These are phyloP conservation scores for Lentinus tigrinus DNA, from an alignment of 768 basidiomycete species.

Conservation along the genomic window DNA sequence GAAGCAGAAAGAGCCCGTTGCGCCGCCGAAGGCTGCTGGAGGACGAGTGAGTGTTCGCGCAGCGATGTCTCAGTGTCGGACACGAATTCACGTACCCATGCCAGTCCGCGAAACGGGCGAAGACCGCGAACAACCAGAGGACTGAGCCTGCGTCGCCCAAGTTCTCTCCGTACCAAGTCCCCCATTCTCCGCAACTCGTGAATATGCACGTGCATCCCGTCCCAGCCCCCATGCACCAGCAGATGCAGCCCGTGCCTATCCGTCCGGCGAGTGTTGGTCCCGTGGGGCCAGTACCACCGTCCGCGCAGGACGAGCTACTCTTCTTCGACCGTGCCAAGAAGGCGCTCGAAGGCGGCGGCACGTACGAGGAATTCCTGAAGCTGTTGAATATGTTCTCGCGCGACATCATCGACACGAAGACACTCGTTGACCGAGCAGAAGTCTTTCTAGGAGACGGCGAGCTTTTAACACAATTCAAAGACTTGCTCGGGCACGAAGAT, in stretches of 20 bases:
- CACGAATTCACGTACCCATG: constrained; percentile 1
- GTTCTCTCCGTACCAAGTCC: constrained; percentile 42
- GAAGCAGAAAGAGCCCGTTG: constrained; percentile 71
- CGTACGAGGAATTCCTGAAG: constrained; percentile 94
- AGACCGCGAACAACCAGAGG: constrained; percentile 53
- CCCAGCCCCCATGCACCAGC: constrained; percentile 29
- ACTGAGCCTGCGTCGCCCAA: constrained; percentile 53
- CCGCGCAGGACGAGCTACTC: constrained; percentile 66
- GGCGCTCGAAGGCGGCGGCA: constrained; percentile 67
- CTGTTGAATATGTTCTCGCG: constrained; percentile 86
- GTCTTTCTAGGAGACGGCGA: constrained; percentile 82
- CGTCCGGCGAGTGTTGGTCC: constrained; percentile 9
- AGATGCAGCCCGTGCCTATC: constrained; percentile 13
- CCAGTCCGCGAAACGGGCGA: constrained; percentile 60
- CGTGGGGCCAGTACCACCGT: constrained; percentile 4
- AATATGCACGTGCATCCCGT: constrained; percentile 23
- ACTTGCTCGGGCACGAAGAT: constrained; percentile 79
- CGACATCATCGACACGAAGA: constrained; percentile 85
- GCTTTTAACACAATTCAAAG: constrained; percentile 81
- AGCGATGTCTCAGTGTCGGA: not conserved
- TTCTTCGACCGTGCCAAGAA: constrained; percentile 96
- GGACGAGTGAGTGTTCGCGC: constrained; percentile 42
- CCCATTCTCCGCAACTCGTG: constrained; percentile 32
- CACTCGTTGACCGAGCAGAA: constrained; percentile 77
- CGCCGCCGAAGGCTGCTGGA: constrained; percentile 48